Evolutionary conservation across 2,329 filamentous ascomycete genomes (phyloP).

Genomic region (Xylariomycetidae sp.): DNA sequence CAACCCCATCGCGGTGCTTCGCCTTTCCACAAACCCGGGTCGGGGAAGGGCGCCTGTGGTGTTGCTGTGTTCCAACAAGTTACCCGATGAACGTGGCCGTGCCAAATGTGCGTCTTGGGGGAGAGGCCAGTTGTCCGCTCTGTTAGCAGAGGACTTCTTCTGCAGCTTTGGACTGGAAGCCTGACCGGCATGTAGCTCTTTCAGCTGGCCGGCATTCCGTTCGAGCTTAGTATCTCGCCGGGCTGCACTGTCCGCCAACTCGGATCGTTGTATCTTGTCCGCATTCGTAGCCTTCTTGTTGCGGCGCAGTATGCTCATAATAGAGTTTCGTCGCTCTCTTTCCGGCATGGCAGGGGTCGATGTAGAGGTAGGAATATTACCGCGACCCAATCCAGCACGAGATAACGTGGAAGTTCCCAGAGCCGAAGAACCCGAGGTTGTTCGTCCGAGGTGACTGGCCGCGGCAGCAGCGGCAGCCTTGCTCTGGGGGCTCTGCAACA

Average conservation of each 20-base stretch:
- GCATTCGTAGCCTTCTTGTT: constrained; percentile 48
- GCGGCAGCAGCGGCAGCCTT: constrained; percentile 10
- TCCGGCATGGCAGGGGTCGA: constrained; percentile 19
- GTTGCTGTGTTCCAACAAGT: constrained; percentile 12
- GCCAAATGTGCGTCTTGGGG: constrained; percentile 24
- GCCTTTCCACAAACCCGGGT: constrained; percentile 13
- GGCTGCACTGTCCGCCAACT: constrained; percentile 50
- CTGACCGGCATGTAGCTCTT: constrained; percentile 34
- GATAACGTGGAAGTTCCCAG: constrained; percentile 24
- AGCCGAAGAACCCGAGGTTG: constrained; percentile 18
- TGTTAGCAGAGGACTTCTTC: constrained; percentile 34
- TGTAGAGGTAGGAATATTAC: constrained; percentile 12
- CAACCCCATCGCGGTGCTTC: constrained; percentile 24
- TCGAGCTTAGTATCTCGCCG: constrained; percentile 58
- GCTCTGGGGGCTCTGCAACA: constrained; percentile 18
- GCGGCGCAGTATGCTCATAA: constrained; percentile 57
- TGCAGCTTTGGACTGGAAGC: constrained; percentile 37
- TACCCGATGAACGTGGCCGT: constrained; percentile 24
- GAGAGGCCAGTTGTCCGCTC: constrained; percentile 44
- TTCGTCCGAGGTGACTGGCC: constrained; percentile 10
- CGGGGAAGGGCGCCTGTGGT: constrained; percentile 7
- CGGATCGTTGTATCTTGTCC: constrained; percentile 48
- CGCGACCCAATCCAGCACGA: constrained; percentile 21
- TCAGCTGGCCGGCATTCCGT: constrained; percentile 48
- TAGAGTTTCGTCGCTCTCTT: constrained; percentile 37